Evolutionary conservation across 2,329 filamentous ascomycete species (phyloP), one percentile per base, ranked within the genome.

Genomic region (Metarhizium humberi): DNA sequence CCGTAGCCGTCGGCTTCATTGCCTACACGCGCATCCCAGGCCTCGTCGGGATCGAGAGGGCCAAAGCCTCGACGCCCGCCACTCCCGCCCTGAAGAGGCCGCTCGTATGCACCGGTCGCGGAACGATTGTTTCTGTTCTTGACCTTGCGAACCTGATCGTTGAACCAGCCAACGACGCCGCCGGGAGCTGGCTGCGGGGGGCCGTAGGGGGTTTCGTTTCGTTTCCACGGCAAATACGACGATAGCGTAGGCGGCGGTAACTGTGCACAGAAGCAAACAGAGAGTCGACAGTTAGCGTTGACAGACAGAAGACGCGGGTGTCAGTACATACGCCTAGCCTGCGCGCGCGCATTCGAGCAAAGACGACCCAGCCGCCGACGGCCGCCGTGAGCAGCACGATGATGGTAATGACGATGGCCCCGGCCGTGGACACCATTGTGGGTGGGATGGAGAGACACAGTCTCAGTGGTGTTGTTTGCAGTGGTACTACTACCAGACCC

Each of bases 1-100:
- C 80, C 81, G 66, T 85, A 84, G 13, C 71, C 73, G 65, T 87
- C 84, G 18, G 85, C 82, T 69, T 92, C 88, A 62, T 84, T 78
- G 56, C 87, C 88, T 4, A 95, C 88, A 57, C 88, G 78, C 59
- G 88, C 73, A 72, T 94, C 89, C 90, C 90, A 95, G 2, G 89
- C 88, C 65, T 92, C 88, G 67, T 95, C 90, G 1, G 88, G 88
- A 64, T 94, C 90, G 49, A 90, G 78, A 4, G 84, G 76, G 2
- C 85, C 83, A 67, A 87, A 85, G 25, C 82, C 82, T 54, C 80
- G 71, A 54, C 77, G 75, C 55, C 75, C 73, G 49, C 73, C 72
- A 54, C 69, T 69, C 52, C 69, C 70, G 53, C 69, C 72, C 47
- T 69, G 68, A 6, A 72, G 66, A 5, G 79, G 73, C 63, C 90